These are phyloP conservation scores for Schwanniomyces pseudopolymorphus DNA, from an alignment of 805 yeast genomes.

Conservation along the genomic window DNA sequence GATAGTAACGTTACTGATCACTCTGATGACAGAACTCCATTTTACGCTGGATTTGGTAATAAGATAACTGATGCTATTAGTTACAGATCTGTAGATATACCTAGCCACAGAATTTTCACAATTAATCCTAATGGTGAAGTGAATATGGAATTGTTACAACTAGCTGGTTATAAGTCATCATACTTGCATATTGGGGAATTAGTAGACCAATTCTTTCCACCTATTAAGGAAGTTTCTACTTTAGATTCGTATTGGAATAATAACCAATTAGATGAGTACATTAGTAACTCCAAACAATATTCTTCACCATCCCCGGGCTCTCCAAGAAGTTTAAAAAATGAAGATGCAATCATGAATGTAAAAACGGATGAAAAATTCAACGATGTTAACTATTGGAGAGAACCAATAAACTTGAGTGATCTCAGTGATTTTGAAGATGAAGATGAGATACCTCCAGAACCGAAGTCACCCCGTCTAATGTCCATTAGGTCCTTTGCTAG, in stretches of 20 bases:
- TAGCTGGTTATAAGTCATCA: conserved; percentile 88
- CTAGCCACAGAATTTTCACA: conserved; percentile 91
- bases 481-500: conserved; percentile 8
- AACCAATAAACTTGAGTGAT: conserved; percentile 68
- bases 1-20: conserved; percentile 6
- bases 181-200: conserved; percentile 88
- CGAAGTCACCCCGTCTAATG: conserved; percentile 16
- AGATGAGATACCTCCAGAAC: conserved; percentile 13
- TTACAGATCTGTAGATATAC: conserved; percentile 89
- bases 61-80: conserved; percentile 95
- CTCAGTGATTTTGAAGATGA: conserved; percentile 45
- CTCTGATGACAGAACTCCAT: conserved; percentile 66
- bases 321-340: conserved; percentile 18
- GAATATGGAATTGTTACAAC: conserved; percentile 91
- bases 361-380: conserved; percentile 62
- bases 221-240: conserved; percentile 41
- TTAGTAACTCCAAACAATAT: conserved; percentile 10
- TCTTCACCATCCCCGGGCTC: conserved; percentile 21
- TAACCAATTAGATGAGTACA: conserved; percentile 34
- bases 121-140: conserved; percentile 97
- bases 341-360: conserved; percentile 25
- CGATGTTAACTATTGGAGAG: conserved; percentile 92
- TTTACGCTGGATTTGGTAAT: conserved; percentile 97
- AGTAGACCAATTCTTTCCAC: conserved; percentile 97
- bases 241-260: conserved; percentile 35